Evolutionary conservation across 371 early-diverging fungal species (phyloP).

Genomic region (Dinochytrium kinnereticum): DNA sequence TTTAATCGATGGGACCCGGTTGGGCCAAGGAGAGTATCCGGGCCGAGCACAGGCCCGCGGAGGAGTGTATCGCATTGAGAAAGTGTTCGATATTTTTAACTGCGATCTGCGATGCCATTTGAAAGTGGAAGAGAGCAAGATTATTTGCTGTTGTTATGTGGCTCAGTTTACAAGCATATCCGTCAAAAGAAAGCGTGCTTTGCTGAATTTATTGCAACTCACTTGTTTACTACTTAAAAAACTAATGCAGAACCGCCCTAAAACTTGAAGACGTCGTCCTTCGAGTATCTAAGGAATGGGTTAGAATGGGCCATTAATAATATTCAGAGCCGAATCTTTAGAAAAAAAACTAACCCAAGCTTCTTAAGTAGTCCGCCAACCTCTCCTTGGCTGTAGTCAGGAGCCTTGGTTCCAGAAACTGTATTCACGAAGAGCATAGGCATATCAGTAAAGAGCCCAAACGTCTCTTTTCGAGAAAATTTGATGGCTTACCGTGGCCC

Average conservation of each 20-base stretch:
- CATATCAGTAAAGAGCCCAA: no score
- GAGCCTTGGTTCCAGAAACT: constrained; percentile 53
- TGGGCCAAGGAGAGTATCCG: not conserved
- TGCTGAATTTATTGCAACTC: no score
- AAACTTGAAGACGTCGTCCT: constrained; percentile 91
- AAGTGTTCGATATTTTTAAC: no score
- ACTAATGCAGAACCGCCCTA: no score
- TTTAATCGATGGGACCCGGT: not conserved
- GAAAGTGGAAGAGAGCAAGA: no score
- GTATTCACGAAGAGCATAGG: not conserved
- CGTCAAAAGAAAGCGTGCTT: no score
- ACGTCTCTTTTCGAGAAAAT: not conserved
- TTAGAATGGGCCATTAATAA: no score
- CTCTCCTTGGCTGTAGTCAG: constrained; percentile 54
- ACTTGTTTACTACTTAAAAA: no score
- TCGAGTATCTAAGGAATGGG: constrained; percentile 70
- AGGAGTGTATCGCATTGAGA: not conserved
- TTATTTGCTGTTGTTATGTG: no score
- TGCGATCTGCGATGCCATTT: no score
- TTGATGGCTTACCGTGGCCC: constrained; percentile 13
- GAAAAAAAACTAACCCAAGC: constrained; percentile 38
- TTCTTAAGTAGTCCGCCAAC: constrained; percentile 53
- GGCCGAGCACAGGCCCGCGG: not conserved
- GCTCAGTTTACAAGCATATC: no score
- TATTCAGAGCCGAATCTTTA: not conserved